Conservation (phyloP, 2,329 filamentous ascomycete species). For the Fusarium solani-melongenae region DNA sequence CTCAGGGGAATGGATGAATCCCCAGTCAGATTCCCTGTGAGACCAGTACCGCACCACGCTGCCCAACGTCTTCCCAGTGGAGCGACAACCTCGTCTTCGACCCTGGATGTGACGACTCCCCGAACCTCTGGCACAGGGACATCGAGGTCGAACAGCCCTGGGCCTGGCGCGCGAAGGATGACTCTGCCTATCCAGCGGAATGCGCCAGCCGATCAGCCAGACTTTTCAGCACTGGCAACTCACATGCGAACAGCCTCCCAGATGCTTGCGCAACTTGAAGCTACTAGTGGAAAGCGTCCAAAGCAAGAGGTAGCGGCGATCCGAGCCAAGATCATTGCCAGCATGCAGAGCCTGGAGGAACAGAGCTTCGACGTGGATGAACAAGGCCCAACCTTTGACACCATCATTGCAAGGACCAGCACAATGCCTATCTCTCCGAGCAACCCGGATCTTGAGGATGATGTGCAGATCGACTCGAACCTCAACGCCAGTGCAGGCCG, state of each 20-base stretch:
- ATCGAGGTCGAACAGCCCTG: slow-evolving; percentile 76
- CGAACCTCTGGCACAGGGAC: slow-evolving; percentile 75
- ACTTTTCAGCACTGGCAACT: slow-evolving; percentile 84
- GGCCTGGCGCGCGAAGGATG: slow-evolving; percentile 65
- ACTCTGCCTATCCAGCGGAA: slow-evolving; percentile 67
- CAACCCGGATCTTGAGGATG: slow-evolving; percentile 66
- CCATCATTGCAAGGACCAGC: slow-evolving; percentile 80
- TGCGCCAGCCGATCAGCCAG: slow-evolving; percentile 74
- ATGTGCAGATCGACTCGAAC: slow-evolving; percentile 60
- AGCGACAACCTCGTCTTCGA: slow-evolving; percentile 68
- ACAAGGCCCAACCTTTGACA: slow-evolving; percentile 80
- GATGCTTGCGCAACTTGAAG: slow-evolving; percentile 86
- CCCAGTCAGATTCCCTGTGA: slow-evolving; percentile 44
- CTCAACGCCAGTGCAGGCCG: slow-evolving; percentile 79
- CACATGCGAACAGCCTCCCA: slow-evolving; percentile 90
- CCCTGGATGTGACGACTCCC: slow-evolving; percentile 72
- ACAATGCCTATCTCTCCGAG: slow-evolving; percentile 55
- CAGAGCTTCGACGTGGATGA: slow-evolving; percentile 85
- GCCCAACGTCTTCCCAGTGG: slow-evolving; percentile 70
- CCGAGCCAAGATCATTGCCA: slow-evolving; percentile 86
- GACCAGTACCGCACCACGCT: slow-evolving; percentile 45
- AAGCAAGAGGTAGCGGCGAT: slow-evolving; percentile 85
- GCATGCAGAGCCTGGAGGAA: slow-evolving; percentile 89
- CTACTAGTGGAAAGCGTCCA: slow-evolving; percentile 82
- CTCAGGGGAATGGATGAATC: slow-evolving; percentile 69